Evolutionary conservation across 257 asterid genomes (phyloP).

Genomic region (Eustoma russellianum): DNA sequence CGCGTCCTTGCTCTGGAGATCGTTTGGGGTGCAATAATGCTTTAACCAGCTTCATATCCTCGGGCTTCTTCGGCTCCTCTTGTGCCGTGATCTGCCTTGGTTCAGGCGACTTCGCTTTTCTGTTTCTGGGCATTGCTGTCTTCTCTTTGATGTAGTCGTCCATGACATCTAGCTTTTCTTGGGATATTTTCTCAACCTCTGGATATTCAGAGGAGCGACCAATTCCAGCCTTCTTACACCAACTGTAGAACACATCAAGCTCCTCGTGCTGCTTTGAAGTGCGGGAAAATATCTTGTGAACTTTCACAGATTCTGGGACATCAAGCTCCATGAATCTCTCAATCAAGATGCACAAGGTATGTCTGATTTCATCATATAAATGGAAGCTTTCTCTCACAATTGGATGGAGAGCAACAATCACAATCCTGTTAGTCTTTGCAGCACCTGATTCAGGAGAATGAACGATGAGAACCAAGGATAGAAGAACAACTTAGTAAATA

Average conservation of each 20-base stretch:
- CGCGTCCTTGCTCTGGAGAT: constrained; percentile 3
- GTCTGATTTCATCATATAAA: constrained; percentile 57
- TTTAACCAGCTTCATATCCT: constrained; percentile 47
- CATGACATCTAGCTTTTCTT: constrained; percentile 72
- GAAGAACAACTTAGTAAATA: not conserved
- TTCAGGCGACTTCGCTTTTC: constrained; percentile 14
- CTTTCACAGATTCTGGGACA: constrained; percentile 46
- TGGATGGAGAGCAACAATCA: constrained; percentile 62
- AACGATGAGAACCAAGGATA: not conserved
- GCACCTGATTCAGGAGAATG: constrained; percentile 35
- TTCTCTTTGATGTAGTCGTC: constrained; percentile 67
- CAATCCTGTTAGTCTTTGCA: constrained; percentile 60
- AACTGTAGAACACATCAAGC: constrained; percentile 53
- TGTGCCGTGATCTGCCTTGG: constrained; percentile 6
- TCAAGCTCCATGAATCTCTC: constrained; percentile 84
- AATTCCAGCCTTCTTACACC: constrained; percentile 62
- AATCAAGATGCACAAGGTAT: constrained; percentile 50
- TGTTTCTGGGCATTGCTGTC: constrained; percentile 26
- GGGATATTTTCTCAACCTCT: constrained; percentile 64
- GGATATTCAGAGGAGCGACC: constrained; percentile 76
- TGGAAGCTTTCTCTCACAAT: constrained; percentile 72
- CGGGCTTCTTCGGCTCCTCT: no score
- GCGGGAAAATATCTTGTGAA: constrained; percentile 57
- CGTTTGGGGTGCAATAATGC: constrained; percentile 72
- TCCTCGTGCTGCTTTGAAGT: constrained; percentile 78